A percentile compares a stretch with the other conserved stretches of the same genome.
These are phyloP conservation scores for Pythium angustatum DNA, from an alignment of 352 stramenopile species.

Conservation along the genomic window DNA sequence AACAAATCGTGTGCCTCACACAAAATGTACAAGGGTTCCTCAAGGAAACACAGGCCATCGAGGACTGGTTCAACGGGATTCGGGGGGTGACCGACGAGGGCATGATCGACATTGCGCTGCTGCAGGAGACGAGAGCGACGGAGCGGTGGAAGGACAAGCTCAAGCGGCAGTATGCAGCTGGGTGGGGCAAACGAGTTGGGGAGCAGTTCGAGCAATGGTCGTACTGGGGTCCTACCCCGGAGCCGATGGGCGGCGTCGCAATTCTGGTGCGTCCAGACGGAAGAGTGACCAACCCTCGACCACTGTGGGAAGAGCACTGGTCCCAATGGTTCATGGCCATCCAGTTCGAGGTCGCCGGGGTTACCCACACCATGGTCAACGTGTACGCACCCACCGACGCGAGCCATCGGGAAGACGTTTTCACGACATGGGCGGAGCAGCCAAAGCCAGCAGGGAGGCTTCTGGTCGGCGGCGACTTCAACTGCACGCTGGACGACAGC, in stretches of 20 bases:
- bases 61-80: slow-evolving; percentile 3
- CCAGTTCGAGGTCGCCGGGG: neutral
- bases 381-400: slow-evolving; percentile 5
- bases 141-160: neutral
- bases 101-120: neutral
- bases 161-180: neutral
- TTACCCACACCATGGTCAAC: neutral
- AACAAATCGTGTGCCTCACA: slow-evolving; percentile 3
- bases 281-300: neutral
- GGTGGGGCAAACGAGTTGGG: slow-evolving; percentile 1
- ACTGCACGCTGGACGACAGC: slow-evolving; percentile 3
- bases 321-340: slow-evolving; percentile 15
- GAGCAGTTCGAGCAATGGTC: neutral
- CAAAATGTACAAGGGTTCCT: slow-evolving; percentile 11
- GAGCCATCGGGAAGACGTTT: neutral
- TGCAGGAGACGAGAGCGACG: slow-evolving; percentile 19
- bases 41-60: neutral
- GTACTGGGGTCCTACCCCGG: slow-evolving; percentile 3
- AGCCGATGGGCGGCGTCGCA: neutral
- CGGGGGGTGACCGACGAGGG: neutral
- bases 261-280: slow-evolving; percentile 7
- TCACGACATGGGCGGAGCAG: no score
- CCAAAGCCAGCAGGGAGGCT: neutral
- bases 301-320: slow-evolving; percentile 10
- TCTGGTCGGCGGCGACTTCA: slow-evolving; percentile 15